A percentile compares a stretch with the other conserved stretches of the same genome.
These are phyloP conservation scores for Paraurostyla sp. DNA, from an alignment of 73 alveolate genomes.

Conservation along the genomic window DNA sequence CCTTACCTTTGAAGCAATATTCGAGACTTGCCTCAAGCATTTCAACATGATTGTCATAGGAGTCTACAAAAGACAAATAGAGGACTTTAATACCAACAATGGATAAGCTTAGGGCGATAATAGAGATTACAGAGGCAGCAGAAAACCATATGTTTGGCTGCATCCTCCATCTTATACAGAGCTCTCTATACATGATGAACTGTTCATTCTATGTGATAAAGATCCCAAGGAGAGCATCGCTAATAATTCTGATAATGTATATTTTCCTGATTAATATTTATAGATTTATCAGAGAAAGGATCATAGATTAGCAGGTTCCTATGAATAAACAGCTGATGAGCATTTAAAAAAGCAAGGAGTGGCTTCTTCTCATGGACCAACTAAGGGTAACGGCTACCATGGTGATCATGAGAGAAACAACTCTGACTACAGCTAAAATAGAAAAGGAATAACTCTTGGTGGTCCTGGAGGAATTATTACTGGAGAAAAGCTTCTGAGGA, in stretches of 20 bases:
- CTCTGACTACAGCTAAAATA: background rate
- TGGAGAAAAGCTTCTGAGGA: constrained; percentile 50
- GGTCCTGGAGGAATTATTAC: constrained; percentile 11
- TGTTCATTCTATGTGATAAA: constrained; percentile 67
- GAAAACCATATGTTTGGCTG: constrained; percentile 85
- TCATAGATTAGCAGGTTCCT: too few species aligned
- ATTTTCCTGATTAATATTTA: background rate
- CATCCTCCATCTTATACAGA: constrained; percentile 72
- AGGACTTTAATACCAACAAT: background rate
- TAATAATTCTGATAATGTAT: background rate
- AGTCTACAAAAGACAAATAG: constrained; percentile 73
- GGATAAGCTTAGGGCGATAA: background rate
- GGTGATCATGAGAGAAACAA: background rate
- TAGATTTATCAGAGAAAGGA: too few species aligned
- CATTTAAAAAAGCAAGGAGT: too few species aligned
- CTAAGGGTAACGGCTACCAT: background rate
- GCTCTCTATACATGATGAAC: constrained; percentile 43
- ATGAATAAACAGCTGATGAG: too few species aligned
- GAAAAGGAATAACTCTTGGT: background rate
- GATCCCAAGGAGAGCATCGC: constrained; percentile 54
- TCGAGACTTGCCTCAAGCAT: constrained; percentile 71
- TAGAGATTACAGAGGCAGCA: constrained; percentile 48
- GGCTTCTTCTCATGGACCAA: too few species aligned
- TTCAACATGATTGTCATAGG: constrained; percentile 86
- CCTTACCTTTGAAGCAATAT: constrained; percentile 54